phyloP scores from a whole-genome alignment of 1,284 basidiomycete species.

The Cryptococcus amylolentus region DNA sequence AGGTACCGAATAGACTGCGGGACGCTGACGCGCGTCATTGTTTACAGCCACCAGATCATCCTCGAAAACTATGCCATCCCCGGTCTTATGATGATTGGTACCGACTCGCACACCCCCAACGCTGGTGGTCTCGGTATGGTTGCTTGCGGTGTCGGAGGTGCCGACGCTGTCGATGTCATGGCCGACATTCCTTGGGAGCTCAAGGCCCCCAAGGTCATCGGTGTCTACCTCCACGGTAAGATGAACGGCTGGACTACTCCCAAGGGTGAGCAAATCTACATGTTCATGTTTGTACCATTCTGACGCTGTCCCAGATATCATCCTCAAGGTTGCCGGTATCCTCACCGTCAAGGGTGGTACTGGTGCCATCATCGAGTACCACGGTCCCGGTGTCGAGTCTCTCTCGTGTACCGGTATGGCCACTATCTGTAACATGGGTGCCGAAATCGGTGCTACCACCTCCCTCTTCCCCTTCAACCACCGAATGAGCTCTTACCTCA shows the following conservation, averaged over 20 bases:
- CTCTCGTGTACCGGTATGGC: slow-evolving; percentile 99
- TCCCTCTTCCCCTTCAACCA: slow-evolving; percentile 98
- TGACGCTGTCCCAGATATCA: slow-evolving; percentile 63
- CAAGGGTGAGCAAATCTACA: slow-evolving; percentile 63
- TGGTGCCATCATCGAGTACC: slow-evolving; percentile 94
- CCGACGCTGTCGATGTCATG: slow-evolving; percentile 98
- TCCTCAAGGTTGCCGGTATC: slow-evolving; percentile 95
- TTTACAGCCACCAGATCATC: slow-evolving; percentile 79
- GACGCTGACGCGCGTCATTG: neutral
- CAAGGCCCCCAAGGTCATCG: slow-evolving; percentile 85
- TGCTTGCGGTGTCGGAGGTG: slow-evolving; percentile 97
- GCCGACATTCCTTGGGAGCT: slow-evolving; percentile 98
- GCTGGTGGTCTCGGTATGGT: slow-evolving; percentile 97
- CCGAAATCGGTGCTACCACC: slow-evolving; percentile 98
- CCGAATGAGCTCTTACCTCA: slow-evolving; percentile 89
- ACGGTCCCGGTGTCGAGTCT: slow-evolving; percentile 87
- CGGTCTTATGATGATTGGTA: slow-evolving; percentile 57
- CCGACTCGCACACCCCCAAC: slow-evolving; percentile 97
- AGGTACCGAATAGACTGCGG: neutral
- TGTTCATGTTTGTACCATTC: neutral
- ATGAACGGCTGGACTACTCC: slow-evolving; percentile 90
- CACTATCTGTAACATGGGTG: slow-evolving; percentile 98
- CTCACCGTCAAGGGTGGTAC: slow-evolving; percentile 98
- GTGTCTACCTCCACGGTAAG: slow-evolving; percentile 86
- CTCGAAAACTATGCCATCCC: slow-evolving; percentile 93